Conservation (phyloP, 225 moss, liverwort and hornwort species). For the Marchantia paleacea region DNA sequence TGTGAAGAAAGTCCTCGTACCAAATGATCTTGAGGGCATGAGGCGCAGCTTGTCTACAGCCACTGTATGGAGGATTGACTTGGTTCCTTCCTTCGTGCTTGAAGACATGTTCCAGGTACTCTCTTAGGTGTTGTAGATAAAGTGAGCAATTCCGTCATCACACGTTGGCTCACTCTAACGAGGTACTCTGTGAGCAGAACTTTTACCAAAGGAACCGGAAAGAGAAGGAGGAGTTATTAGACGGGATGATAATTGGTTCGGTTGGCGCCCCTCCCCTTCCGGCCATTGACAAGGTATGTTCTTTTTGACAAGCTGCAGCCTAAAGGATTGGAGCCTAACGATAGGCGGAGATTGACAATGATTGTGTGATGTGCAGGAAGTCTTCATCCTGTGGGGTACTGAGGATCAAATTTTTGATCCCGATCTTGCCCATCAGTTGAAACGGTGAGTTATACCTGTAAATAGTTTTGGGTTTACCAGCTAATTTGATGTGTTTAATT, state of each 20-base stretch:
- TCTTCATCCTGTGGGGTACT: constrained; percentile 43
- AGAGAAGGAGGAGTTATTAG: constrained; percentile 37
- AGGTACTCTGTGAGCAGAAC: constrained; percentile 15
- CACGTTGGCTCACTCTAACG: not conserved
- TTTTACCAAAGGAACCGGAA: constrained; percentile 14
- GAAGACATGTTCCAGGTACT: constrained; percentile 40
- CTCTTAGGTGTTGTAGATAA: not conserved
- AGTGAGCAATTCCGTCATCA: not conserved
- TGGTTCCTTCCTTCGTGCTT: constrained; percentile 33
- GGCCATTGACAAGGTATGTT: constrained; percentile 30
- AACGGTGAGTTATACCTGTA: constrained; percentile 25
- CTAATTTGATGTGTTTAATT: not conserved
- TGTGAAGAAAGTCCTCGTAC: constrained; percentile 38
- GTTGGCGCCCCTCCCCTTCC: constrained; percentile 39
- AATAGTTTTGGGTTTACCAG: not conserved
- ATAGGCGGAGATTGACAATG: not conserved
- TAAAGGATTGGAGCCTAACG: too few species aligned
- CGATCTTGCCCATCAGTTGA: constrained; percentile 31
- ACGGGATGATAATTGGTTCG: constrained; percentile 40
- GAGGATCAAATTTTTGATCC: constrained; percentile 38
- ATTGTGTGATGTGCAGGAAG: constrained; percentile 4
- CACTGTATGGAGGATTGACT: constrained; percentile 32
- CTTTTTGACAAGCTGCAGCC: not conserved
- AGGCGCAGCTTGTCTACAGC: constrained; percentile 23
- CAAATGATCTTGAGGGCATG: constrained; percentile 30